These are phyloP conservation scores for Annulohypoxylon moriforme DNA, from an alignment of 495 filamentous ascomycete species.

Conservation along the genomic window DNA sequence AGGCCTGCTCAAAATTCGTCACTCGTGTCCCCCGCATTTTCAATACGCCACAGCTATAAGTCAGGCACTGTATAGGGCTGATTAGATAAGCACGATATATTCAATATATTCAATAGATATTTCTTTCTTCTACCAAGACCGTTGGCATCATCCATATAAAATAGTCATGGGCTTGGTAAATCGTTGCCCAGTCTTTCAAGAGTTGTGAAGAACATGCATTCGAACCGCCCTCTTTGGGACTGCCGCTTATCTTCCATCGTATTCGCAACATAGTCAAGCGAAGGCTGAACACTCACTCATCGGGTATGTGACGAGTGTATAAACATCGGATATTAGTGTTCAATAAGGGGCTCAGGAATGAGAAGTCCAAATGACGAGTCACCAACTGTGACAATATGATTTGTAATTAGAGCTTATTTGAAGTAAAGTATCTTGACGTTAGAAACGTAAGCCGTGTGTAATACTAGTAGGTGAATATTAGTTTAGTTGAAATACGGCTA, in stretches of 20 bases:
- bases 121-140: background rate
- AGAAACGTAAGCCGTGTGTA: constrained; percentile 15
- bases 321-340: background rate
- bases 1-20: background rate
- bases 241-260: too few species aligned
- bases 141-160: too few species aligned
- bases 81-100: constrained; percentile 4
- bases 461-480: background rate
- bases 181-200: background rate
- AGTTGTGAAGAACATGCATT: background rate
- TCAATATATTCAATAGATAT: background rate
- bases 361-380: background rate
- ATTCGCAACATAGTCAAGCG: too few species aligned
- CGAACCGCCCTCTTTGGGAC: too few species aligned
- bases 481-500: constrained; percentile 1
- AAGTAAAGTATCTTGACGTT: background rate
- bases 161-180: too few species aligned
- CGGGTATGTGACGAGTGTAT: background rate
- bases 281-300: background rate
- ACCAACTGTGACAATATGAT: background rate
- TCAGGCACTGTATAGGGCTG: background rate
- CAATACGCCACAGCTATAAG: constrained; percentile 18
- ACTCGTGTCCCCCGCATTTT: constrained; percentile 14
- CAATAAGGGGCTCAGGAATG: background rate
- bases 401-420: background rate